Base-by-base conservation (phyloP, 305 asterid species). In the Vinca major region DNA sequence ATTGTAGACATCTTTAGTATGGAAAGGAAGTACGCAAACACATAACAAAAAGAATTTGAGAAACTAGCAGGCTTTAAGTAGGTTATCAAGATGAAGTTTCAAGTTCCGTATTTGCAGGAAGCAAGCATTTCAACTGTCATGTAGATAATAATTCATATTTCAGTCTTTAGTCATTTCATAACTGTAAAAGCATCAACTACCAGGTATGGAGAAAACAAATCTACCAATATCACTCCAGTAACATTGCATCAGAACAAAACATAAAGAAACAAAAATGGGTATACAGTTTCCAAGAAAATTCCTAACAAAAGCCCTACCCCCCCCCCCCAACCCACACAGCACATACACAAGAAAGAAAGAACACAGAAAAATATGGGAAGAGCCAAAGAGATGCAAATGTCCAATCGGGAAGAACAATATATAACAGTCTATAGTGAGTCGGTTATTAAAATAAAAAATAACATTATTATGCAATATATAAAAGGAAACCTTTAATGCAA, bases 401-500 rank as follows among this genome's bases (percentile, higher is more conserved):
- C 45, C 40, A 48, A 36, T 41, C 40, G 6, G 47, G 20, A 65
- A 49, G 26, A 8, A 19, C 60, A 54, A 54, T 4, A 54, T 10
- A 53, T 5, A 4, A 36, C 4, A 0, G 20, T 13, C 20, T 12
- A 3, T 7, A 13, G 54, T 13, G 16, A 14, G 64, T 11, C 10
- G 4, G 41, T 16, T 36, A 14, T 7, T 33, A 2, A 47, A 16
- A 3, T 4, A 54, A 54, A 51, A 26, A 44, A 45, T 26, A 65
- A 20, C 14, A 44, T 2, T 20, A 50, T 49, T 9, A 26, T 17
- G 49, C 26, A 43, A 44, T 67, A 16, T 7, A 47, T 41, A 74
- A 39, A 71, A 52, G 52, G 72, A 66, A 78, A 93, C 99, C 99
- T 93, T 83, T 74, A 93, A 80, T 76, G 96, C 95, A 66, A 93